These are phyloP conservation scores for Botrytis squamosa DNA, from an alignment of 2,329 filamentous ascomycete genomes.

Conservation along the genomic window DNA sequence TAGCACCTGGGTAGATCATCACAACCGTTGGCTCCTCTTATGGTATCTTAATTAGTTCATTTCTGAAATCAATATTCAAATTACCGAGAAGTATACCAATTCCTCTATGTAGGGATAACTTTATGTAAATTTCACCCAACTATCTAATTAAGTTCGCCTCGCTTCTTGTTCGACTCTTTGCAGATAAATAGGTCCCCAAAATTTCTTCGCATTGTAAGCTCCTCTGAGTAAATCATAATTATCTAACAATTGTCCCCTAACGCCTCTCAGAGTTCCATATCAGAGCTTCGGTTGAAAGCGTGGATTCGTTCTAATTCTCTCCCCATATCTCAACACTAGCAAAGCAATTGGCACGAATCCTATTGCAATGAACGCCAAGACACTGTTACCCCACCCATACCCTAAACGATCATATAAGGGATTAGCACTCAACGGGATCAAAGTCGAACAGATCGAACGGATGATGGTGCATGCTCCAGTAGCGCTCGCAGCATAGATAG, in stretches of 20 bases:
- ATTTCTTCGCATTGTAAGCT: not conserved
- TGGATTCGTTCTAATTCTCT: slow-evolving; percentile 12
- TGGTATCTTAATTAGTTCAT: not conserved
- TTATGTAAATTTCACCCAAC: not conserved
- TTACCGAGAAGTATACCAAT: not conserved
- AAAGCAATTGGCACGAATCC: slow-evolving; percentile 9
- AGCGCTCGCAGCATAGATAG: slow-evolving; percentile 5
- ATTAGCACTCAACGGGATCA: slow-evolving; percentile 1
- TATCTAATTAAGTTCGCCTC: not conserved
- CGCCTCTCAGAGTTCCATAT: not conserved
- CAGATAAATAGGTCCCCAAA: not conserved
- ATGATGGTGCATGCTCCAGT: slow-evolving; percentile 2
- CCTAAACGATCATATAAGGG: not conserved
- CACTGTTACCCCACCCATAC: slow-evolving; percentile 12
- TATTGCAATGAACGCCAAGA: slow-evolving; percentile 7
- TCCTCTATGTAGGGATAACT: not conserved
- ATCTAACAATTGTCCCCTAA: not conserved
- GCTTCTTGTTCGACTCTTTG: not conserved
- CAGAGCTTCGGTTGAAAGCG: slow-evolving; percentile 12
- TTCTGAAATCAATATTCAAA: not conserved
- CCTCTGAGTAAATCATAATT: not conserved
- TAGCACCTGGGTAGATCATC: not conserved
- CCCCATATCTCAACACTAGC: slow-evolving; percentile 5
- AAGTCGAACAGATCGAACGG: not conserved
- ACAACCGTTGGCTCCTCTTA: not conserved